phyloP scores from a whole-genome alignment of 257 asterid genomes.

The Solanum piurae region DNA sequence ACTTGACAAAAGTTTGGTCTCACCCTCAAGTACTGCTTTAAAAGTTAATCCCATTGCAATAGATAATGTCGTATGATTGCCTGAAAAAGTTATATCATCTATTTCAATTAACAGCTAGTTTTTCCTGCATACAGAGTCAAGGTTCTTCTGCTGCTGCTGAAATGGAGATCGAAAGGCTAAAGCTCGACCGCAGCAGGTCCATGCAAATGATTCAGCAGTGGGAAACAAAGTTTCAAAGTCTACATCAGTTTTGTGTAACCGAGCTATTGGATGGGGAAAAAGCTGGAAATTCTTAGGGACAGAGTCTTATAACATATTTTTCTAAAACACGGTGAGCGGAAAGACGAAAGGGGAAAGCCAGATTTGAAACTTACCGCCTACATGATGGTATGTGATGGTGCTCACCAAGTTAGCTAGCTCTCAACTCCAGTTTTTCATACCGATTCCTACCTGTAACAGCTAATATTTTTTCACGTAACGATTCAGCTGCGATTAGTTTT shows the following conservation, averaged over 20 bases:
- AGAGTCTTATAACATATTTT: neutral
- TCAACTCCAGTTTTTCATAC: neutral
- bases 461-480: neutral
- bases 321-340: neutral
- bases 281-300: constrained; percentile 16
- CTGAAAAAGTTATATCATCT: neutral
- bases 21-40: neutral
- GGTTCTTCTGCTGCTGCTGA: constrained; percentile 72
- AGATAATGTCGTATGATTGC: neutral
- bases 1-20: neutral
- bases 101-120: neutral
- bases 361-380: neutral
- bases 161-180: constrained; percentile 63
- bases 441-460: neutral
- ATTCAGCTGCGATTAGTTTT: neutral
- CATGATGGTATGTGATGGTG: neutral
- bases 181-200: constrained; percentile 40
- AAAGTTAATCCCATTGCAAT: neutral
- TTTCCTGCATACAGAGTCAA: constrained; percentile 36
- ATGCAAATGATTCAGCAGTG: constrained; percentile 53
- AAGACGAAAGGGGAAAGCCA: neutral
- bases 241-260: constrained; percentile 51
- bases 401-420: neutral
- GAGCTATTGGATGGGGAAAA: constrained; percentile 51
- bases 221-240: constrained; percentile 45